Conservation (phyloP, 768 basidiomycete genomes). For the Favolaschia claudopus region DNA sequence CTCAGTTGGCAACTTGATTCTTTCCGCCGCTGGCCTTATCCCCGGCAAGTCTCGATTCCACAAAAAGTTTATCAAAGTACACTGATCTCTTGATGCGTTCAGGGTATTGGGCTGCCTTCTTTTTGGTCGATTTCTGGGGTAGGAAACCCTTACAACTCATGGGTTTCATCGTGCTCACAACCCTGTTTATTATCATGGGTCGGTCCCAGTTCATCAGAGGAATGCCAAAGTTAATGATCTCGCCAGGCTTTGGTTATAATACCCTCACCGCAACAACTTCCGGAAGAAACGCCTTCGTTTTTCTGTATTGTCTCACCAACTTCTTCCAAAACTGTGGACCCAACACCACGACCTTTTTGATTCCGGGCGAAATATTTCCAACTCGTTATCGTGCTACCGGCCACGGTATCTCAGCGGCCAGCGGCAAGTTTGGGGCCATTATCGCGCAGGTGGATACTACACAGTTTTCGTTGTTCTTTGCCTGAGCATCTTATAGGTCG, state of each 20-base stretch:
- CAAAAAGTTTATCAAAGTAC: too few species aligned
- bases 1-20: slow-evolving; percentile 77
- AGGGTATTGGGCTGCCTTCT: slow-evolving; percentile 72
- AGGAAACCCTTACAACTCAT: slow-evolving; percentile 84
- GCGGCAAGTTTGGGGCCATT: slow-evolving; percentile 87
- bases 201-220: too few species aligned
- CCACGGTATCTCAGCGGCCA: slow-evolving; percentile 85
- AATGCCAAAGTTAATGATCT: slow-evolving; percentile 12
- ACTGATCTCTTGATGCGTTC: too few species aligned
- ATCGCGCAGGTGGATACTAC: slow-evolving; percentile 9
- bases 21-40: slow-evolving; percentile 80
- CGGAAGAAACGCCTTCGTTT: slow-evolving; percentile 70
- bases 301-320: slow-evolving; percentile 86
- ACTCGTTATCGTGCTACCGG: slow-evolving; percentile 88
- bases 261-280: slow-evolving; percentile 52
- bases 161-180: slow-evolving; percentile 74
- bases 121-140: slow-evolving; percentile 81
- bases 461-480: not conserved
- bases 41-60: too few species aligned
- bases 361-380: slow-evolving; percentile 87
- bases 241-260: slow-evolving; percentile 71
- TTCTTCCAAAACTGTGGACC: slow-evolving; percentile 93
- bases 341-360: slow-evolving; percentile 80
- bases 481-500: slow-evolving; percentile 69
- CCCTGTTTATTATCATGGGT: slow-evolving; percentile 77